Base-by-base conservation (phyloP, 495 filamentous ascomycete genomes). In the Penicillium silybi region DNA sequence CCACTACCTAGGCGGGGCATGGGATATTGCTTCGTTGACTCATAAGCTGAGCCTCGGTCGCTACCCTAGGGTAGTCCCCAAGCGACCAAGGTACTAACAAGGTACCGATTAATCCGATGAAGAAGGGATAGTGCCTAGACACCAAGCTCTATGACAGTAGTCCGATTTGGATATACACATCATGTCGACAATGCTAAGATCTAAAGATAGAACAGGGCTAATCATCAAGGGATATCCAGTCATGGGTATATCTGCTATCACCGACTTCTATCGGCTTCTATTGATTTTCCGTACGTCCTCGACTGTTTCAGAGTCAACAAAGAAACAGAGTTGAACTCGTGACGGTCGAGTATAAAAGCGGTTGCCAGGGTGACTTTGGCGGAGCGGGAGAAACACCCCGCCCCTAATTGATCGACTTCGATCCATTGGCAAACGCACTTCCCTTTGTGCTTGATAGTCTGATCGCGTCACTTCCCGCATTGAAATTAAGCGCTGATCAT, bases 291-390 rank as follows among this genome's bases (percentile, higher is more conserved):
- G n/a, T n/a, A 6, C 22, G 22, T 6, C 22, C 22, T 23, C 13
- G 9, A 32, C 29, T 13, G 10, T 32, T 32, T 13, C 11, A 38
- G 19, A n/a, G n/a, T n/a, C n/a, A 40, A 40, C 35, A 48, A 35
- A 37, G 25, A 35, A 35, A 11, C 8, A 39, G 29, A 11, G 9
- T 15, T 29, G 0, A 6, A 34, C 26, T n/a, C 22, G 22, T 23
- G 22, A 39, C 16, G 3, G 41, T 22, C 41, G 41, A 26, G 41
- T 16, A 43, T 16, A 25, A n/a, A 43, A 25, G 16, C 37, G 38
- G 60, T 63, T 63, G 60, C 60, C 59, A 39, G 53, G 60, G 60
- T 54, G 60, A 63, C 37, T 54, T 54, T 32, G 29, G 29, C 52
- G 41, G 48, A 41, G 44, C 37, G 22, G 44, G 34, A 56, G 35